A percentile compares a stretch with the other conserved stretches of the same genome.
phyloP scores from a whole-genome alignment of 768 basidiomycete genomes.

The Leccinum aurantiacum region DNA sequence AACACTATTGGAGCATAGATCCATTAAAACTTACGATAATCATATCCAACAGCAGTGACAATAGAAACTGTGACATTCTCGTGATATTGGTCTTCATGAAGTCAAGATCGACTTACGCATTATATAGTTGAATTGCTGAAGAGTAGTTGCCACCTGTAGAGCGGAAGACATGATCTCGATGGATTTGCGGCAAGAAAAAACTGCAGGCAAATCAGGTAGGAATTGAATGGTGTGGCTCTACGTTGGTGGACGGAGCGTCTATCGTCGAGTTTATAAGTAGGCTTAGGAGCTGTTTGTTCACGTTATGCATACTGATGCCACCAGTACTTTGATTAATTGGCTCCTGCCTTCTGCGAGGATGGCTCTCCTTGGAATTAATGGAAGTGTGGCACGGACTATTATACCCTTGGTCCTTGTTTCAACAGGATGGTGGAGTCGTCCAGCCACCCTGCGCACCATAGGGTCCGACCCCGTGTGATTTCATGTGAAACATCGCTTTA shows the following conservation, averaged over 20 bases:
- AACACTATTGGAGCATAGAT: background rate
- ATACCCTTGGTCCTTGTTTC: background rate
- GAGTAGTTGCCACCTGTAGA: background rate
- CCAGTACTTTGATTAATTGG: background rate
- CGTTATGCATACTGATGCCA: background rate
- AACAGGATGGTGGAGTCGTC: background rate
- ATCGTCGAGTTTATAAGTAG: background rate
- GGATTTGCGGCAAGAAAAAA: background rate
- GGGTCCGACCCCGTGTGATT: no score
- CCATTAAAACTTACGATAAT: background rate
- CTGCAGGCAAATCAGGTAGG: background rate
- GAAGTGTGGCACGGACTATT: background rate
- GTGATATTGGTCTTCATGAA: background rate
- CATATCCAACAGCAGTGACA: background rate
- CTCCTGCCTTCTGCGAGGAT: background rate
- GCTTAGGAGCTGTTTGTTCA: background rate
- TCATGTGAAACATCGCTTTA: no score
- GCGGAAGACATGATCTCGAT: background rate
- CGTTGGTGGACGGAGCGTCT: background rate
- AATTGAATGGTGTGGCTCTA: background rate
- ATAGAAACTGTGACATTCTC: background rate
- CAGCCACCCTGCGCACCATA: no score
- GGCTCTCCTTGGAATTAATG: background rate
- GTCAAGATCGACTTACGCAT: background rate
- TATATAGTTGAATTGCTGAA: background rate